Evolutionary conservation across 2,329 filamentous ascomycete genomes (phyloP).

Genomic region (Stylonectria norvegica): DNA sequence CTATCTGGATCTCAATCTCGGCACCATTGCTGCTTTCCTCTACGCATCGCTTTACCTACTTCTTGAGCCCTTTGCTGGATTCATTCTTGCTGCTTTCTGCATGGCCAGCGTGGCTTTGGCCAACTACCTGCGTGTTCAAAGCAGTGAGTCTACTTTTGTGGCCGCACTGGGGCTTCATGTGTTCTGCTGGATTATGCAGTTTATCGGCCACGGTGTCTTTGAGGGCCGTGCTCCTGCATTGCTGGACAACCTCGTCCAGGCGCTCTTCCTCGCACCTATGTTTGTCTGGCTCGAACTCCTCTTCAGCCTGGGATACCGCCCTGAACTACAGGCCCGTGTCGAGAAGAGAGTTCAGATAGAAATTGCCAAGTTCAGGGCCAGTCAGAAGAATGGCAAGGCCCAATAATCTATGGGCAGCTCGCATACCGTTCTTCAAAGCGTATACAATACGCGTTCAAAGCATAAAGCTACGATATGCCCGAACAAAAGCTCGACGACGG

Average conservation of each 20-base stretch:
- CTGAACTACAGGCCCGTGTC: constrained; percentile 78
- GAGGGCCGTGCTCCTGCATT: constrained; percentile 86
- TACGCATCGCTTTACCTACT: constrained; percentile 84
- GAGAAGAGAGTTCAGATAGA: constrained; percentile 73
- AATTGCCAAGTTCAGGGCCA: constrained; percentile 67
- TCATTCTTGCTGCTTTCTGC: constrained; percentile 70
- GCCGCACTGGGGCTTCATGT: constrained; percentile 65
- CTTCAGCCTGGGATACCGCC: constrained; percentile 86
- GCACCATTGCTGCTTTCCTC: constrained; percentile 60
- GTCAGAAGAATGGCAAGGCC: constrained; percentile 53
- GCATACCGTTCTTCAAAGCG: neutral
- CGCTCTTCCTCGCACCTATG: constrained; percentile 86
- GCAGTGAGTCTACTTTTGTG: constrained; percentile 48
- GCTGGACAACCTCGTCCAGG: constrained; percentile 87
- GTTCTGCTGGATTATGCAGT: constrained; percentile 81
- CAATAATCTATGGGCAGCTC: constrained; percentile 33
- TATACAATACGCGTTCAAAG: neutral
- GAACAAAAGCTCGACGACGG: neutral
- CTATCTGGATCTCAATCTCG: constrained; percentile 63
- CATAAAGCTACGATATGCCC: neutral
- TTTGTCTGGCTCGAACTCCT: constrained; percentile 97
- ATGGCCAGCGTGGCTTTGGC: constrained; percentile 69
- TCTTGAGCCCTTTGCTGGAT: constrained; percentile 89
- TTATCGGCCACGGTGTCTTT: constrained; percentile 85
- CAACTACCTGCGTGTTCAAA: constrained; percentile 67